These are phyloP conservation scores for Mycena capillaripes DNA, from an alignment of 768 basidiomycete species.

Conservation along the genomic window DNA sequence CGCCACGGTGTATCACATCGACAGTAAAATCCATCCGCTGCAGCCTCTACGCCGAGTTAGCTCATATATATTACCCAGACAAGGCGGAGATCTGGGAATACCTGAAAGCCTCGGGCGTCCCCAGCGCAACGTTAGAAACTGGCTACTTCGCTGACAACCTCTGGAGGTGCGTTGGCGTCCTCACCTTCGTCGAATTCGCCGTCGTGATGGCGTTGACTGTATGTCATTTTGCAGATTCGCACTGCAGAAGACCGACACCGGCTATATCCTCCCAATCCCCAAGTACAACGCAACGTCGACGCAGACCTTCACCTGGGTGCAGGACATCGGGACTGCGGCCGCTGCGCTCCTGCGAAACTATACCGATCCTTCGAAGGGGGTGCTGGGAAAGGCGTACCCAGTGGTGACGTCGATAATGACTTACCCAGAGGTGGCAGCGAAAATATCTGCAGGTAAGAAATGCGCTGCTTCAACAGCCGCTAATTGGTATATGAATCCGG, in stretches of 20 bases:
- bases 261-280: constrained; percentile 18
- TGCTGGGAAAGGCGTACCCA: constrained; percentile 30
- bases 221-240: neutral
- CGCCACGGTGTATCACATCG: neutral
- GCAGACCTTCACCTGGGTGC: constrained; percentile 31
- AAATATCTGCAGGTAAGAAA: constrained; percentile 32
- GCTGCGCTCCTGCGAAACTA: constrained; percentile 35
- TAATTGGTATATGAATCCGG: no score
- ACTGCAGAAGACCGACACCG: constrained; percentile 13
- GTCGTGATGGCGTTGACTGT: neutral
- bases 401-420: constrained; percentile 25
- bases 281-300: neutral
- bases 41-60: neutral
- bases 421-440: constrained; percentile 25
- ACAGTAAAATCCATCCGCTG: neutral
- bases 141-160: neutral
- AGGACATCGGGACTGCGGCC: constrained; percentile 28
- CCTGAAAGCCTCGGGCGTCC: neutral
- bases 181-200: neutral
- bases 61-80: neutral
- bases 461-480: neutral
- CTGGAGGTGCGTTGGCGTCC: neutral
- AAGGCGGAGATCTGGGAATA: neutral
- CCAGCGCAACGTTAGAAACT: neutral
- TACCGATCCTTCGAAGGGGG: neutral